These are phyloP conservation scores for Copromyces sp. DNA, from an alignment of 495 filamentous ascomycete species.

Conservation along the genomic window DNA sequence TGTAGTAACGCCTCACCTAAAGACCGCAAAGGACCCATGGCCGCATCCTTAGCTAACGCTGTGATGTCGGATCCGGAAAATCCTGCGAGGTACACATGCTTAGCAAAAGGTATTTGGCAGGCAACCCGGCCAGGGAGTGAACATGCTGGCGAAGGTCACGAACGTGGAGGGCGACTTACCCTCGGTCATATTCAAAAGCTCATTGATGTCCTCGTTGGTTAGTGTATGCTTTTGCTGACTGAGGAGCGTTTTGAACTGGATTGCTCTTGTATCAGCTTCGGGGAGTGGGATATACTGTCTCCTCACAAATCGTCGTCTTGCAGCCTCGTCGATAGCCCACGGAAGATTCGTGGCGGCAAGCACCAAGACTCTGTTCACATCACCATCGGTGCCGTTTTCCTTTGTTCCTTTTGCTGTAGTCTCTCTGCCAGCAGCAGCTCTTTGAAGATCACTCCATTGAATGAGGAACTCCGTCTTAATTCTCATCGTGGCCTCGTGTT, in stretches of 20 bases:
- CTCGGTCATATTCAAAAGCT: slow-evolving; percentile 74
- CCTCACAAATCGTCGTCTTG: slow-evolving; percentile 80
- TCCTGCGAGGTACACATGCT: slow-evolving; percentile 39
- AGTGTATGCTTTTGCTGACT: slow-evolving; percentile 81
- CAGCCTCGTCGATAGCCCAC: slow-evolving; percentile 97
- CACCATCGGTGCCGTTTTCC: slow-evolving; percentile 44
- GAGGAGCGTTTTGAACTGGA: slow-evolving; percentile 67
- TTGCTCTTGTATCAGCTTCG: slow-evolving; percentile 65
- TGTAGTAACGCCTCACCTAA: slow-evolving; percentile 82
- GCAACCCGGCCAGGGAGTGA: not conserved
- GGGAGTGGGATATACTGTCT: slow-evolving; percentile 94
- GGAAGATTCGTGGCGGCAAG: slow-evolving; percentile 93
- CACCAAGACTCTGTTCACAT: slow-evolving; percentile 83
- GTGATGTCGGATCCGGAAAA: slow-evolving; percentile 98
- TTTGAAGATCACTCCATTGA: slow-evolving; percentile 89
- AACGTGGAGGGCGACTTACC: slow-evolving; percentile 41
- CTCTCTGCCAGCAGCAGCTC: slow-evolving; percentile 82
- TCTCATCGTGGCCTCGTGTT: slow-evolving; percentile 85
- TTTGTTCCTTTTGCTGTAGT: slow-evolving; percentile 52
- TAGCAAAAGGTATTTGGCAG: not conserved
- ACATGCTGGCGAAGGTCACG: not conserved
- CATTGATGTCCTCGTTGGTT: slow-evolving; percentile 59
- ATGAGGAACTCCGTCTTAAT: slow-evolving; percentile 99
- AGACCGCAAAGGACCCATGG: slow-evolving; percentile 91
- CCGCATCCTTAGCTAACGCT: slow-evolving; percentile 92